Percentiles rank a stretch among this genome's conserved stretches.
These are phyloP conservation scores for Globisporangium cylindrosporum DNA, from an alignment of 352 stramenopile genomes.

Conservation along the genomic window DNA sequence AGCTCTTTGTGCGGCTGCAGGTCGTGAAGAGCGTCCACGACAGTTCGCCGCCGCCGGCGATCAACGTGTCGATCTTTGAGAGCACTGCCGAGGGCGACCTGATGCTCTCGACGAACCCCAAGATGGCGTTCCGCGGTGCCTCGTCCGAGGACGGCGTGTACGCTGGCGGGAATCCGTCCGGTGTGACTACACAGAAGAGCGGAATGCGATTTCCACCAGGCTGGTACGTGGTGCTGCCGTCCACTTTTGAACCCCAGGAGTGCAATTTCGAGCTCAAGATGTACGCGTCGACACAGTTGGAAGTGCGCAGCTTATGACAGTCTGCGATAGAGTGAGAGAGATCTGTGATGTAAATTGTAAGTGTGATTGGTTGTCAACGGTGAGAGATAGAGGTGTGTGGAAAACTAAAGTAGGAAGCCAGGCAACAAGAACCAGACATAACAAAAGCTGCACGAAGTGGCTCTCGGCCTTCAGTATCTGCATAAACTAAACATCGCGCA, in stretches of 20 bases:
- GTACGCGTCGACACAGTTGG: constrained; percentile 42
- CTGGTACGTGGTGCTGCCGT: constrained; percentile 75
- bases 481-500: constrained; percentile 22
- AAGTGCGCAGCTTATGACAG: constrained; percentile 33
- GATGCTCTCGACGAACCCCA: constrained; percentile 60
- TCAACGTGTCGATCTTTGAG: constrained; percentile 74
- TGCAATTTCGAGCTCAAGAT: constrained; percentile 54
- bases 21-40: constrained; percentile 19
- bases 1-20: constrained; percentile 56
- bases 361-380: background rate
- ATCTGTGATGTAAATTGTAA: background rate
- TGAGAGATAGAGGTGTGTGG: background rate
- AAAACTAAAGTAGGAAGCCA: background rate
- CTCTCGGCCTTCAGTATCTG: constrained; percentile 12
- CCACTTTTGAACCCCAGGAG: constrained; percentile 70
- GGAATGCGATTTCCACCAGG: constrained; percentile 34
- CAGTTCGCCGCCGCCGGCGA: constrained; percentile 28
- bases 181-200: constrained; percentile 40
- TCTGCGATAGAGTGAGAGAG: background rate
- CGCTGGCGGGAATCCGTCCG: constrained; percentile 44
- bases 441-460: constrained; percentile 22
- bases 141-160: constrained; percentile 63
- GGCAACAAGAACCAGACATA: constrained; percentile 6
- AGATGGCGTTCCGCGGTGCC: constrained; percentile 42
- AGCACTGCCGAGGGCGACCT: constrained; percentile 56